These are phyloP conservation scores for Rhododendron griersonianum DNA, from an alignment of 148 eudicot species.

Conservation along the genomic window DNA sequence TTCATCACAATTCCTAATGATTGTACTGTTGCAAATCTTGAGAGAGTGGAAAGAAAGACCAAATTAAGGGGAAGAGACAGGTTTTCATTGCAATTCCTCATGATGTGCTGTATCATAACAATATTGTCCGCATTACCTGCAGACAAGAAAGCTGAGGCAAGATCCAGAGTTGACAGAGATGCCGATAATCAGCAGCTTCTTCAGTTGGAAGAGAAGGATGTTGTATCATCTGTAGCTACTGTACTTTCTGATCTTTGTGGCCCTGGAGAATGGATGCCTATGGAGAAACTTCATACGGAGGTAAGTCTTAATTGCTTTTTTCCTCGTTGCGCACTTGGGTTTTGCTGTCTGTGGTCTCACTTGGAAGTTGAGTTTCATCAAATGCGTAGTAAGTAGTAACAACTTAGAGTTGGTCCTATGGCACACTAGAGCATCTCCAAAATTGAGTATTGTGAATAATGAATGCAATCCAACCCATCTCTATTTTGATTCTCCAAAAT, in stretches of 20 bases:
- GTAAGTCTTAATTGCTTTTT: slow-evolving; percentile 31
- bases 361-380: neutral
- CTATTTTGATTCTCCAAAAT: neutral
- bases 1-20: neutral
- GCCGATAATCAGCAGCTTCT: slow-evolving; percentile 1
- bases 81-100: neutral
- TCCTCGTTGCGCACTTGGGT: neutral
- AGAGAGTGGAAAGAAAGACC: neutral
- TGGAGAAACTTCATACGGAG: slow-evolving; percentile 50
- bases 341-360: neutral
- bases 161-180: slow-evolving; percentile 3
- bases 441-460: neutral
- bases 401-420: neutral
- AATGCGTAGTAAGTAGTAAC: neutral
- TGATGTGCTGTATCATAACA: neutral
- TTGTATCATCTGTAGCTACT: neutral
- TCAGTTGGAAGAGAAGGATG: slow-evolving; percentile 6
- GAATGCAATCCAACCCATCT: neutral
- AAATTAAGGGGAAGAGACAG: neutral
- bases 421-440: neutral
- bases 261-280: neutral
- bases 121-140: neutral
- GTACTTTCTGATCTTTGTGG: slow-evolving; percentile 1
- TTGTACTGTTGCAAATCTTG: neutral
- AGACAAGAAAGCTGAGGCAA: slow-evolving; percentile 4